phyloP scores from a whole-genome alignment of 2,329 filamentous ascomycete species.

The Nothopassalora personata region DNA sequence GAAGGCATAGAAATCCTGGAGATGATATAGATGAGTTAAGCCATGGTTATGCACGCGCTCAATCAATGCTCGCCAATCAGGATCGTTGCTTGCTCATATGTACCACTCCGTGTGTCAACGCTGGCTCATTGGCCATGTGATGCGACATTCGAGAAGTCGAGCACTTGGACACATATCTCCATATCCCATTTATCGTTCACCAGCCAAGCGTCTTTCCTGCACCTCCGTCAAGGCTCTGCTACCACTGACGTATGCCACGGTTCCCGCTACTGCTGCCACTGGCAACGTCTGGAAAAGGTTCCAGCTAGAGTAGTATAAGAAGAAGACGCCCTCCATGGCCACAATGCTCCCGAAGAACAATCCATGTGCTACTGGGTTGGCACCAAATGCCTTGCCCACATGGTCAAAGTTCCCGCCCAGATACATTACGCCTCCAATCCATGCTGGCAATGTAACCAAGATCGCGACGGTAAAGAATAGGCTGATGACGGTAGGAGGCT shows the following conservation, averaged over 20 bases:
- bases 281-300: slow-evolving; percentile 86
- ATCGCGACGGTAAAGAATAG: slow-evolving; percentile 71
- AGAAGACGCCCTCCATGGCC: slow-evolving; percentile 85
- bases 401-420: slow-evolving; percentile 82
- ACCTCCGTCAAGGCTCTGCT: slow-evolving; percentile 89
- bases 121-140: background rate
- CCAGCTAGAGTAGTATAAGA: slow-evolving; percentile 89
- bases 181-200: slow-evolving; percentile 49
- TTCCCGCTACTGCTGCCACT: slow-evolving; percentile 60
- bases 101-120: background rate
- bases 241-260: slow-evolving; percentile 76
- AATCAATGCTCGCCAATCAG: background rate
- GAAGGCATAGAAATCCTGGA: slow-evolving; percentile 3
- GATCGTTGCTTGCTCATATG: background rate
- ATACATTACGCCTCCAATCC: slow-evolving; percentile 68
- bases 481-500: slow-evolving; percentile 73
- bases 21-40: background rate
- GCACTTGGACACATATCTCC: background rate
- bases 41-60: background rate
- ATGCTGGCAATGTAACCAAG: slow-evolving; percentile 63
- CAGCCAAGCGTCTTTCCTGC: slow-evolving; percentile 76
- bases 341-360: slow-evolving; percentile 84
- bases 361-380: slow-evolving; percentile 73
- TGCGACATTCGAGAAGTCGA: background rate
- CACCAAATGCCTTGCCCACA: slow-evolving; percentile 65